Base-by-base conservation (phyloP, 176 grass and related monocot genomes). In the Saccharum spontaneum region DNA sequence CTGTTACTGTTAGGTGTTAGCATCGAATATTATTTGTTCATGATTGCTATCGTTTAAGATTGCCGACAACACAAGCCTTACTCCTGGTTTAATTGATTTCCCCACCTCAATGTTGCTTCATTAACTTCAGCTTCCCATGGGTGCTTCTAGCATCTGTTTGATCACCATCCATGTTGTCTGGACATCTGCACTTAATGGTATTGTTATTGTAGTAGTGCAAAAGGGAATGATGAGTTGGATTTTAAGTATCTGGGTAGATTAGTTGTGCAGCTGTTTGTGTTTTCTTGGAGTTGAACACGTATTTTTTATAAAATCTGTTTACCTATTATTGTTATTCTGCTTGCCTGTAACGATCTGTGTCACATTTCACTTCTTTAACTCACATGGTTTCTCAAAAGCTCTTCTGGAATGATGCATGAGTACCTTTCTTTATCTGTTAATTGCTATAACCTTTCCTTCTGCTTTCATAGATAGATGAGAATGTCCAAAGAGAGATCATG, bases 401-500 rank as follows among this genome's bases (percentile, higher is more conserved):
- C 18, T 69, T 75, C 48, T 26, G 9, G 1, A 43, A 41, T 24
- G 61, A 44, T 86, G 14, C 79, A 57, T 83, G 8, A 69, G n/a
- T 57, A 66, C 41, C 22, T 87, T 87, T 16, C 41, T 10, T 44
- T 80, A 13, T 82, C 45, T 55, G 11, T 50, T 75, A 43, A 85
- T 11, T 15, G 2, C 62, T 83, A 40, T 13, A 68, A 28, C 40
- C 10, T 15, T 74, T 8, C 71, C 26, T 81, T 55, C 54, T 81
- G 73, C 20, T 91, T 81, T 73, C 11, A 9, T 80, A 98, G 97
- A 98, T 98, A 59, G 97, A 95, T 28, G 97, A 98, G 89, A 92
- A 98, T 95, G 97, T 98, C 59, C 91, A 94, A 75, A 94, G 97
- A 74, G 97, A 98, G 88, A 98, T 98, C 80, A 98, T 98, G 91